These are phyloP conservation scores for Microcyclosporella mali DNA, from an alignment of 2,329 filamentous ascomycete genomes.

Conservation along the genomic window DNA sequence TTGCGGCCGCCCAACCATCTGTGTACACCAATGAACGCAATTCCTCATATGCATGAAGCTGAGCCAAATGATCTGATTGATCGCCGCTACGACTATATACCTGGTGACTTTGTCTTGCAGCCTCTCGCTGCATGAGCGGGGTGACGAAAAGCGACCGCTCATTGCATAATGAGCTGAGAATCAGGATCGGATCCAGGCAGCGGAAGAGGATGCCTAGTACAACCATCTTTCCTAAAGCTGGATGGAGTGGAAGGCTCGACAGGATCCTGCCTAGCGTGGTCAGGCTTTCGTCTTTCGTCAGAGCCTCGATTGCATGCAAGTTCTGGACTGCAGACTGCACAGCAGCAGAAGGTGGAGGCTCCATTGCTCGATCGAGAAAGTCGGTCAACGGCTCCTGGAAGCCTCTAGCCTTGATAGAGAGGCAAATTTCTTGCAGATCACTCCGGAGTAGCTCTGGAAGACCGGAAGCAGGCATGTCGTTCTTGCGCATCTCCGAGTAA, in stretches of 20 bases:
- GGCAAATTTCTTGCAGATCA: slow-evolving; percentile 41
- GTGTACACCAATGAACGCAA: slow-evolving; percentile 31
- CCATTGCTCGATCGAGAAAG: slow-evolving; percentile 41
- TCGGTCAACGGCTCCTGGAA: slow-evolving; percentile 36
- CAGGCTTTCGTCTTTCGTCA: slow-evolving; percentile 39
- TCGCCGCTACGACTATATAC: slow-evolving; percentile 29
- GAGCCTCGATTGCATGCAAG: slow-evolving; percentile 37
- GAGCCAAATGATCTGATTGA: slow-evolving; percentile 43
- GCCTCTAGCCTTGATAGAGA: slow-evolving; percentile 39
- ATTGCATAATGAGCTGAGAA: slow-evolving; percentile 35
- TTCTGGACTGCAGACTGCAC: slow-evolving; percentile 36
- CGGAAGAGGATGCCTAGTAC: slow-evolving; percentile 47
- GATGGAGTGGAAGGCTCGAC: slow-evolving; percentile 37
- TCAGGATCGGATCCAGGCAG: slow-evolving; percentile 47
- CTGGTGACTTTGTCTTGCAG: slow-evolving; percentile 23
- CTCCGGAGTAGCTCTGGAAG: slow-evolving; percentile 39
- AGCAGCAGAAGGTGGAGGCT: slow-evolving; percentile 37
- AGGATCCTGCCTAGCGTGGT: slow-evolving; percentile 45
- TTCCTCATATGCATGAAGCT: slow-evolving; percentile 40
- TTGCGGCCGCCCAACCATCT: slow-evolving; percentile 28
- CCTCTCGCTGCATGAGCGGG: slow-evolving; percentile 22
- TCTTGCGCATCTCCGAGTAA: slow-evolving; percentile 35
- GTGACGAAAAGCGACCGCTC: slow-evolving; percentile 33
- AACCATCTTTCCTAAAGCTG: slow-evolving; percentile 45
- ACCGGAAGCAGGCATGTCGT: slow-evolving; percentile 31